Evolutionary conservation across 1,139 yeast genomes (phyloP).

Genomic region (Waltiozyma sp.): DNA sequence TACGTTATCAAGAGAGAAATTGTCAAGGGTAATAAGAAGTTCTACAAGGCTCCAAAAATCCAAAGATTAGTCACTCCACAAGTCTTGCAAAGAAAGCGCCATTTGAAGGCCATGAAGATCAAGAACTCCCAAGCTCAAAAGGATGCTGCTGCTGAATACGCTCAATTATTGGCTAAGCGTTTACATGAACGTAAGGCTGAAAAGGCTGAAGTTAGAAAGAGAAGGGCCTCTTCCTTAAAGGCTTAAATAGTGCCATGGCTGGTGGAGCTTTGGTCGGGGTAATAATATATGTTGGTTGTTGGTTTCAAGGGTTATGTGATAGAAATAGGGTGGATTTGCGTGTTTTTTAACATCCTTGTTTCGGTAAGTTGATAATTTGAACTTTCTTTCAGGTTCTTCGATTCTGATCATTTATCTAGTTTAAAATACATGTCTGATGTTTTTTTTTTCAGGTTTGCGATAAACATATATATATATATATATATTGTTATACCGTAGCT

Average conservation of each 20-base stretch:
- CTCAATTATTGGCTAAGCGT: constrained; percentile 97
- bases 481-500: no score
- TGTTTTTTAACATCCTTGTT: background rate
- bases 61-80: constrained; percentile 99
- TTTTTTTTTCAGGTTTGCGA: no score
- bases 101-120: constrained; percentile 85
- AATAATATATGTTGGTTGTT: background rate
- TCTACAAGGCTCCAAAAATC: constrained; percentile 99
- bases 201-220: constrained; percentile 95
- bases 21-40: constrained; percentile 95
- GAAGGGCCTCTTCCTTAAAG: constrained; percentile 98
- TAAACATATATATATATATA: no score
- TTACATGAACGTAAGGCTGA: constrained; percentile 97
- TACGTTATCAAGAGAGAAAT: constrained; percentile 98
- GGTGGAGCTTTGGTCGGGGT: background rate
- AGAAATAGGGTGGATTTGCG: background rate
- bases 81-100: constrained; percentile 99
- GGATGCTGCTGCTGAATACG: constrained; percentile 99
- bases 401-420: background rate
- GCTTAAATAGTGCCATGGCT: constrained; percentile 34
- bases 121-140: constrained; percentile 97
- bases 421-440: background rate
- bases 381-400: background rate
- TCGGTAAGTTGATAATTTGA: no score
- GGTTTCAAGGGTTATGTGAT: background rate